A percentile compares a stretch with the other conserved stretches of the same genome.
These are phyloP conservation scores for Spathaspora passalidarum DNA, from an alignment of 805 yeast species.

Conservation along the genomic window DNA sequence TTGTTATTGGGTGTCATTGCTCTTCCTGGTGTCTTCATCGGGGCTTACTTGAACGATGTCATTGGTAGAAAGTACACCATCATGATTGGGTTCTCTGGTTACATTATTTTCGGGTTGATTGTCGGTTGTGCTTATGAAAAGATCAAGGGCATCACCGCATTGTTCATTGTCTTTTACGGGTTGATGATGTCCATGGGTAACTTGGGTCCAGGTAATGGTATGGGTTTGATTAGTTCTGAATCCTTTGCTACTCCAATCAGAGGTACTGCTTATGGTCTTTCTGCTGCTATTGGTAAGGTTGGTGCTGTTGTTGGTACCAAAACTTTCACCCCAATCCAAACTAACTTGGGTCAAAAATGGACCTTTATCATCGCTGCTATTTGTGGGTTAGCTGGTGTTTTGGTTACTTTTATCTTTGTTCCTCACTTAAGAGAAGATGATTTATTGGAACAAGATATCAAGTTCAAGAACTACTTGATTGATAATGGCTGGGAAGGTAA, in stretches of 20 bases:
- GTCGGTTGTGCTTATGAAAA: constrained; percentile 63
- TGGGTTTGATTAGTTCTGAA: constrained; percentile 67
- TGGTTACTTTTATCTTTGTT: constrained; percentile 55
- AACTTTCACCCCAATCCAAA: constrained; percentile 65
- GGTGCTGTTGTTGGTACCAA: constrained; percentile 85
- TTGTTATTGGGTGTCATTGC: constrained; percentile 62
- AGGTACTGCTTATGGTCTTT: constrained; percentile 70
- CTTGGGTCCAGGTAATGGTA: constrained; percentile 75
- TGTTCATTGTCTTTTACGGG: constrained; percentile 72
- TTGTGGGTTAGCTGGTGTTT: constrained; percentile 64
- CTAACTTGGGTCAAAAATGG: constrained; percentile 63
- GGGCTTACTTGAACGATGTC: constrained; percentile 61
- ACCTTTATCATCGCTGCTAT: constrained; percentile 78
- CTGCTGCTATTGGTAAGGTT: constrained; percentile 79
- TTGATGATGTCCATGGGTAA: constrained; percentile 68
- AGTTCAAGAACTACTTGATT: constrained; percentile 57
- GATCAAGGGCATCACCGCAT: constrained; percentile 53
- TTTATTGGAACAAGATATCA: constrained; percentile 58
- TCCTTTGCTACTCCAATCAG: constrained; percentile 73
- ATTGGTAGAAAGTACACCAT: constrained; percentile 72
- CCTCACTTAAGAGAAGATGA: constrained; percentile 75
- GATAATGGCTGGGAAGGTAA: constrained; percentile 58
- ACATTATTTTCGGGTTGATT: constrained; percentile 67
- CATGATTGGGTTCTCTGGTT: constrained; percentile 69
- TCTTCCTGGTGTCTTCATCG: constrained; percentile 70